phyloP scores from a whole-genome alignment of 208 protist species.

The Tritrichomonas musculus region DNA sequence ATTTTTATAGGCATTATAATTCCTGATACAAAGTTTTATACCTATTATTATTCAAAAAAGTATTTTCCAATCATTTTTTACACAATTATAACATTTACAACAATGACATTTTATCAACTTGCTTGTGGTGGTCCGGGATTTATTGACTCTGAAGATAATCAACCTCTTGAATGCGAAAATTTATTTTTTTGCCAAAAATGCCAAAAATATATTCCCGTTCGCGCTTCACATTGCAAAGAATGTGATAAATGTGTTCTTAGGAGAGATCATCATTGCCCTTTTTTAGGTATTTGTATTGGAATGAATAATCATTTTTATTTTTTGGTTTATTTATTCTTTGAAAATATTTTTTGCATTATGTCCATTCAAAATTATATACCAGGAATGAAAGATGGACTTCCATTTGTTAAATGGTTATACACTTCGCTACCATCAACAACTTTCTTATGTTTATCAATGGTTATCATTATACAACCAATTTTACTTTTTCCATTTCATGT shows the following conservation, averaged over 20 bases:
- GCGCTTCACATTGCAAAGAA: conserved; percentile 10
- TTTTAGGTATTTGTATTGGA: background rate
- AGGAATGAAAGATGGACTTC: background rate
- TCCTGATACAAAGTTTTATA: background rate
- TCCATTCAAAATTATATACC: background rate
- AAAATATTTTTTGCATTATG: background rate
- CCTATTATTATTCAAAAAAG: background rate
- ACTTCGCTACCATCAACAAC: background rate
- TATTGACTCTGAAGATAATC: background rate
- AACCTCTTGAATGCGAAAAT: background rate
- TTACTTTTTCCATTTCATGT: background rate
- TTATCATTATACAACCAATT: background rate
- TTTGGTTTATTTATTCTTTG: background rate
- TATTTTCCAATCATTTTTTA: background rate
- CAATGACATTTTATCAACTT: background rate
- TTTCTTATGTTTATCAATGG: no score
- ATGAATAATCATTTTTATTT: conserved; percentile 29
- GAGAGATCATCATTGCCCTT: conserved; percentile 23
- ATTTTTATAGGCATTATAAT: background rate
- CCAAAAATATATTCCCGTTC: background rate
- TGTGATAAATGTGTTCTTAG: conserved; percentile 22
- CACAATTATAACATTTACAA: background rate
- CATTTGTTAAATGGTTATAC: background rate
- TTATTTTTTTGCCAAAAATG: background rate
- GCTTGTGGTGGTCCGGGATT: background rate